These are phyloP conservation scores for Pythium rishiriense DNA, from an alignment of 352 stramenopile genomes.

Conservation along the genomic window DNA sequence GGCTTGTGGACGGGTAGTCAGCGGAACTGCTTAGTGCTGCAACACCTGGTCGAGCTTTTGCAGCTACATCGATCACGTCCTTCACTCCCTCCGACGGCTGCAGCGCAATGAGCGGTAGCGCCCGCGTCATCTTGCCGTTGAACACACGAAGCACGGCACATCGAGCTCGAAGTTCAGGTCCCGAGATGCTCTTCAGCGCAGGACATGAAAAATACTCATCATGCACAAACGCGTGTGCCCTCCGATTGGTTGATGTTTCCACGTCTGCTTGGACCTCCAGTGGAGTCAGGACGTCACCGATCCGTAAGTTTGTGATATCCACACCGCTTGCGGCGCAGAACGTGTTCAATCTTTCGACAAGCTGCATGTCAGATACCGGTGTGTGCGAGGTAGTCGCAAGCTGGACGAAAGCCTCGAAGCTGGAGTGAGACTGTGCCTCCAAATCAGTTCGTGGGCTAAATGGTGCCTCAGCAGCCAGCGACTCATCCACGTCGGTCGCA, in stretches of 20 bases:
- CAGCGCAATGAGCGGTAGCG: conserved; percentile 83
- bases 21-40: conserved; percentile 21
- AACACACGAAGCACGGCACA: conserved; percentile 91
- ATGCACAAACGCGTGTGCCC: conserved; percentile 38
- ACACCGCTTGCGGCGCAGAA: conserved; percentile 77
- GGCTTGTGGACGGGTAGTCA: conserved; percentile 73
- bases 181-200: conserved; percentile 56
- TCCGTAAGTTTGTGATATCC: conserved; percentile 81
- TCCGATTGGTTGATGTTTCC: background rate
- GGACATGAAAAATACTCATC: conserved; percentile 78
- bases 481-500: conserved; percentile 62
- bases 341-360: conserved; percentile 84
- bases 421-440: conserved; percentile 46
- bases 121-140: conserved; percentile 88
- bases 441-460: conserved; percentile 50
- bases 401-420: conserved; percentile 61
- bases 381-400: conserved; percentile 68
- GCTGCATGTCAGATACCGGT: conserved; percentile 71
- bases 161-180: conserved; percentile 83
- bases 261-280: conserved; percentile 15
- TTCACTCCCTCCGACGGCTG: conserved; percentile 48
- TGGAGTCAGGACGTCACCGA: conserved; percentile 61
- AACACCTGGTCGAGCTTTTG: conserved; percentile 1
- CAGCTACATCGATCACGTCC: conserved; percentile 57
- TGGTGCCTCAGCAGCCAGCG: conserved; percentile 19